Evolutionary conservation across 2,329 filamentous ascomycete genomes (phyloP).

Genomic region (Fusarium buharicum): DNA sequence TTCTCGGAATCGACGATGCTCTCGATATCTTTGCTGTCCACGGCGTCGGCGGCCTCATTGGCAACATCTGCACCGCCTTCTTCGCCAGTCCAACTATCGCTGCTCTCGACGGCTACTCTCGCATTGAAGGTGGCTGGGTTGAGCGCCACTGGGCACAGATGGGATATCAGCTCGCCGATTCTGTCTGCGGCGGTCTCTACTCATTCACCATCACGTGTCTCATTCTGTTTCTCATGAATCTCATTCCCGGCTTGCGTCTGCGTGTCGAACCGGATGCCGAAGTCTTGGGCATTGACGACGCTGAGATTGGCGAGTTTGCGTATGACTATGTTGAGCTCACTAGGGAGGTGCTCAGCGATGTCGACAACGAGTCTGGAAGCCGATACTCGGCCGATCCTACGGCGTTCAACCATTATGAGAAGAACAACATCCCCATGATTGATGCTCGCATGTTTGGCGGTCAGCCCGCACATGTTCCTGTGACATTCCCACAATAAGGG

Average conservation of each 20-base stretch:
- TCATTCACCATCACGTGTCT: constrained; percentile 81
- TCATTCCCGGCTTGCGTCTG: constrained; percentile 79
- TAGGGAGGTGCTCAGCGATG: constrained; percentile 63
- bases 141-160: constrained; percentile 87
- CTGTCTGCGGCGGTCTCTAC: constrained; percentile 78
- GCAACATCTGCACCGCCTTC: constrained; percentile 81
- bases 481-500: constrained; percentile 40
- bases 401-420: constrained; percentile 58
- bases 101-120: constrained; percentile 75
- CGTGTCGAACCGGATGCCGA: constrained; percentile 82
- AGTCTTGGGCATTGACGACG: constrained; percentile 85
- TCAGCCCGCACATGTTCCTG: constrained; percentile 39
- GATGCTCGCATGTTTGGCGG: constrained; percentile 56
- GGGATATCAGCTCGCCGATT: constrained; percentile 85
- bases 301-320: constrained; percentile 93
- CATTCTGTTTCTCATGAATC: constrained; percentile 83
- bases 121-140: constrained; percentile 81
- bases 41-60: constrained; percentile 79
- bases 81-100: constrained; percentile 89
- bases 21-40: constrained; percentile 91
- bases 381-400: constrained; percentile 56
- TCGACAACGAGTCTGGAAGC: constrained; percentile 57
- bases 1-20: constrained; percentile 82
- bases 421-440: constrained; percentile 61
- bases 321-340: constrained; percentile 92